Base-by-base conservation (phyloP, 2,329 filamentous ascomycete species). In the Orbilia ellipsospora region DNA sequence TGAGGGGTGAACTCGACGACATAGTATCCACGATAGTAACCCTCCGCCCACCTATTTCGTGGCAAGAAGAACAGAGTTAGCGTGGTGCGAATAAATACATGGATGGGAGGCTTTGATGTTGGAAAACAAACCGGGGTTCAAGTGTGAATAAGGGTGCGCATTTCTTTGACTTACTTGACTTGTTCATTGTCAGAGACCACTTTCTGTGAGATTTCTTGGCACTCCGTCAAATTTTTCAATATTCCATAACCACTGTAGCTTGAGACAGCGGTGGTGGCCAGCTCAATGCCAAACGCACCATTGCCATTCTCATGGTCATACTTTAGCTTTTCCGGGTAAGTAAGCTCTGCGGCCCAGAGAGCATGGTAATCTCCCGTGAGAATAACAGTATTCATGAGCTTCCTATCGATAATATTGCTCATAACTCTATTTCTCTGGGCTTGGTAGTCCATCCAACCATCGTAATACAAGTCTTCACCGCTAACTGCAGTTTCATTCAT, bases 401-500 rank as follows among this genome's bases (percentile, higher is more conserved):
- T 73, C 45, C 68, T 65, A 63, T 78, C 77, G 36, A 78, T 73
- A 23, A 78, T 77, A 23, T 75, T 78, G 15, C 78, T 48, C 55
- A 78, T 67, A 20, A 78, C 59, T 10, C 77, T 70, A 8, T 73
- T 74, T 4, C 77, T 66, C 50, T 77, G 75, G n/a, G 66, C 73
- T 16, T 73, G 77, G 44, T 78, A 78, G 28, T 77, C 77, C 54
- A 77, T 70, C 77, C 77, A 78, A 15, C 77, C 77, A 51, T 78
- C 77, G n/a, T 73, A 78, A 28, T 78, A 78, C 6, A 78, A 55
- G 31, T 54, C 76, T 4, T 60, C 66, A 16, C 73, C 73, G 54
- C 73, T 77, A 42, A 77, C 73, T 5, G 73, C 73, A 13, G 73
- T 77, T 57, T 77, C 73, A 51, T 77, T 77, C 60, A 89, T 82